Percentiles rank a stretch among this genome's conserved stretches.
phyloP scores from a whole-genome alignment of 768 basidiomycete species.

The Lentinula lateritia region DNA sequence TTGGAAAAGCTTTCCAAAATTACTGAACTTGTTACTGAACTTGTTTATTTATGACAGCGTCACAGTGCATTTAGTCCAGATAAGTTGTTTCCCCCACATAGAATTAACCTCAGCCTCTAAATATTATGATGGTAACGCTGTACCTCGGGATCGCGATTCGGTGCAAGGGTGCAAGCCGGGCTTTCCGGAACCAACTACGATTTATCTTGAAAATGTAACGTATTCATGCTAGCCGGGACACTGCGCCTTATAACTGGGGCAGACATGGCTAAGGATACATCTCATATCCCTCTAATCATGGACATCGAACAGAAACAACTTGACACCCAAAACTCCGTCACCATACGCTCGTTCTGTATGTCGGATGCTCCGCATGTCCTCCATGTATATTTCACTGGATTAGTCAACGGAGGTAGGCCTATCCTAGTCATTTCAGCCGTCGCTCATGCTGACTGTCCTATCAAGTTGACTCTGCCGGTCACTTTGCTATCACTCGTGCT shows the following conservation, averaged over 20 bases:
- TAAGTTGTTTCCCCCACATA: not conserved
- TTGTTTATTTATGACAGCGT: not conserved
- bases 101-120: conserved; percentile 3
- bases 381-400: conserved; percentile 4
- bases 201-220: not conserved
- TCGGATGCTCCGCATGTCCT: not conserved
- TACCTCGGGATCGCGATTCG: conserved; percentile 5
- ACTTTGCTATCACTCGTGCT: not conserved
- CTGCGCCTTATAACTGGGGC: not conserved
- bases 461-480: not conserved
- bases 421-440: not conserved
- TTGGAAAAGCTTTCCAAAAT: not conserved
- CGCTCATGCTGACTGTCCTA: not conserved
- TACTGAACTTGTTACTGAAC: not conserved
- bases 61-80: not conserved
- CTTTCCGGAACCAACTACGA: conserved; percentile 1
- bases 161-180: not conserved
- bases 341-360: not conserved
- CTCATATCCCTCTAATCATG: conserved; percentile 1
- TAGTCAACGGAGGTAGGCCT: conserved; percentile 1
- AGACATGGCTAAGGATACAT: not conserved
- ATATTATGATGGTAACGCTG: conserved; percentile 1
- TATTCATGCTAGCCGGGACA: not conserved
- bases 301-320: not conserved
- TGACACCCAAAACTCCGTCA: not conserved